Evolutionary conservation across 1,139 yeast species (phyloP), one percentile per base, ranked within the genome.

Genomic region (Casaregolazyma suthepensis): DNA sequence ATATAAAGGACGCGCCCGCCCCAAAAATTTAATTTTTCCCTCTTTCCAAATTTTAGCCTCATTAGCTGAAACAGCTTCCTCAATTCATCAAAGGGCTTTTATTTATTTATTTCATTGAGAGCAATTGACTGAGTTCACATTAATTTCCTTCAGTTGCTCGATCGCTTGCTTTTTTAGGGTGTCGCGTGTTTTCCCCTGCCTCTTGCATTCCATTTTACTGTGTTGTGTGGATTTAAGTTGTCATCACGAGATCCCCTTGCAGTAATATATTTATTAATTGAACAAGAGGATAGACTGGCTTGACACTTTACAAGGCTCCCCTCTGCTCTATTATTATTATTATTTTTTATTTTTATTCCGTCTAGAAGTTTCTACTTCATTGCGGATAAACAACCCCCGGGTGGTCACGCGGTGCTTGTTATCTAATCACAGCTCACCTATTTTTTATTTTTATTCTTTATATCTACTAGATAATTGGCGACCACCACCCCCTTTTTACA

Each of bases 361-460:
- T 35, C 40, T 35, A 35, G 40, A 35, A 13, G 2, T 15, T 18
- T 18, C 51, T 47, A 19, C 26, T 7, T 9, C 10, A 7, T 26
- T 26, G 31, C 31, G 31, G 31, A 26, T 26, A 26, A 26, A 26
- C 31, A 26, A 26, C 31, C 31, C 31, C 31, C 4, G 31, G 31
- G 40, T 35, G 40, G 40, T 47, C 50, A 47, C 50, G 50, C 50
- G 50, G 40, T 35, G 7, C 50, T n/a, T 40, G 50, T 47, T 47
- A 47, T 47, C 50, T 47, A 47, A 47, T 47, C 50, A 29, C 40
- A 35, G 5, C 40, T n/a, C 40, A 3, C 40, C 17, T 35, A 35
- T 35, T 35, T 35, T 35, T 35, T 35, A n/a, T 35, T 35, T n/a
- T 15, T 35, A n/a, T 35, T 35, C 15, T 15, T 35, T 13, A 9